phyloP scores from a whole-genome alignment of 257 asterid genomes.

The Anisodus tanguticus region DNA sequence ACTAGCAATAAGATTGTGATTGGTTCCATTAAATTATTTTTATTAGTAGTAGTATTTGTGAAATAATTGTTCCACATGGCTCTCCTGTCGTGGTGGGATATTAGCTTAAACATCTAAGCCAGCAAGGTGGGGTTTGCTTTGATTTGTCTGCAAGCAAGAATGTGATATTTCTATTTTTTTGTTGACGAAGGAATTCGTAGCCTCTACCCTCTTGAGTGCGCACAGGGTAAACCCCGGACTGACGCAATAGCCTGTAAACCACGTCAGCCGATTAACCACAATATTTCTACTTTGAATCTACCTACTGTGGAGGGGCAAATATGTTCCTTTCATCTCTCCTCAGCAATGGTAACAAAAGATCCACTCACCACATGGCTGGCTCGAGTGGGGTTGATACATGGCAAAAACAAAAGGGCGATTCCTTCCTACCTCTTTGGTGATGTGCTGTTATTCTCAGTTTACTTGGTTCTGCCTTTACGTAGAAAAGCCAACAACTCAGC shows the following conservation, averaged over 20 bases:
- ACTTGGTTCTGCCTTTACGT: not conserved
- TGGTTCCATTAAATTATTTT: conserved; percentile 21
- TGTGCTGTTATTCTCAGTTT: not conserved
- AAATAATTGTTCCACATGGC: conserved; percentile 52
- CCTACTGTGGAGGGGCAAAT: conserved; percentile 14
- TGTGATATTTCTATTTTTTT: conserved; percentile 24
- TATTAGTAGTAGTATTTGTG: conserved; percentile 7
- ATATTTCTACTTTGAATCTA: conserved; percentile 21
- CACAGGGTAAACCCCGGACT: too few species aligned
- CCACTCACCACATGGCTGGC: conserved; percentile 21
- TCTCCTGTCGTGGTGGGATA: conserved; percentile 29
- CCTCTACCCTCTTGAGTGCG: too few species aligned
- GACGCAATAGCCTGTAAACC: too few species aligned
- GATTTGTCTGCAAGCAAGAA: conserved; percentile 31
- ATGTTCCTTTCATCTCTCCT: conserved; percentile 20
- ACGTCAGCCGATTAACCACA: too few species aligned
- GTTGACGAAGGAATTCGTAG: too few species aligned
- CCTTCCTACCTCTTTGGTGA: not conserved
- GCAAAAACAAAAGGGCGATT: not conserved
- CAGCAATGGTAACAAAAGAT: conserved; percentile 1
- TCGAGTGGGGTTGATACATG: not conserved
- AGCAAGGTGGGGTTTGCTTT: conserved; percentile 23
- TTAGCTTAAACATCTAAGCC: conserved; percentile 22
- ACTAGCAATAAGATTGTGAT: not conserved
- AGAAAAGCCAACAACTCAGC: not conserved